Evolutionary conservation across 495 filamentous ascomycete species (phyloP).

Genomic region (Aspergillus sparsus): DNA sequence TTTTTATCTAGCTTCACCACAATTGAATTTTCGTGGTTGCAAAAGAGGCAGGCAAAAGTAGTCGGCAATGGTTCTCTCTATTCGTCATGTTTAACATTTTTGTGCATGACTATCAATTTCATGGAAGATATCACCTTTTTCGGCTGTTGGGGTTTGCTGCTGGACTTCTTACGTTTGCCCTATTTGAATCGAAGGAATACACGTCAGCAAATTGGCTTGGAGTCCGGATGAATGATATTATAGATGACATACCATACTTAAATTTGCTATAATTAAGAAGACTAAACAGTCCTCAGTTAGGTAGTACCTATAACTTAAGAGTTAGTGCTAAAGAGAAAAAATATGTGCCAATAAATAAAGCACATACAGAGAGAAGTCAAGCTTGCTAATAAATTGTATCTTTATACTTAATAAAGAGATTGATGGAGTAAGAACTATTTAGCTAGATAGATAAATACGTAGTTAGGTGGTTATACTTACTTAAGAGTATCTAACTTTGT

Average conservation of each 20-base stretch:
- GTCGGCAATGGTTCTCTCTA: conserved; percentile 87
- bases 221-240: not conserved
- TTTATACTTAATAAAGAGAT: too few relatives aligned
- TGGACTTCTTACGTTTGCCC: conserved; percentile 97
- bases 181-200: conserved; percentile 26
- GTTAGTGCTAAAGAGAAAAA: too few relatives aligned
- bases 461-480: too few relatives aligned
- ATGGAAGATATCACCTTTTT: conserved; percentile 65
- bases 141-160: conserved; percentile 76
- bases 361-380: too few relatives aligned
- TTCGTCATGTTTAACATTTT: conserved; percentile 11
- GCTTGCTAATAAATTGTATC: too few relatives aligned
- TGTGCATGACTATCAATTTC: not conserved
- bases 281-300: not conserved
- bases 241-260: conserved; percentile 20
- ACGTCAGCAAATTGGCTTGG: not conserved
- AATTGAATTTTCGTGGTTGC: conserved; percentile 93
- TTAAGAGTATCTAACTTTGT: too few relatives aligned
- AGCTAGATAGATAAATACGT: too few relatives aligned
- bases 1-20: conserved; percentile 91
- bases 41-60: conserved; percentile 93
- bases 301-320: too few relatives aligned
- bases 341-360: too few relatives aligned
- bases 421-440: too few relatives aligned
- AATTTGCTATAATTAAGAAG: not conserved